Conservation (phyloP, 176 grass and related monocot genomes). For the Triticum aestivum region IWGSC_CS_RefSeq_v2.1 NC_057806.1:675479625-675480124, state of each 20-base stretch:
- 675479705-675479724: constrained; percentile 77
- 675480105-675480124: constrained; percentile 72
- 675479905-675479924: constrained; percentile 65
- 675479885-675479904: constrained; percentile 57
- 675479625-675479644: constrained; percentile 49
- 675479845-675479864: constrained; percentile 48
- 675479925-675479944: constrained; percentile 52
- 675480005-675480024: constrained; percentile 55
- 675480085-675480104: constrained; percentile 59
- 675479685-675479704: constrained; percentile 63
- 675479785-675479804: background rate
- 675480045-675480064: constrained; percentile 66
- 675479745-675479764: constrained; percentile 85
- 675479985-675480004: constrained; percentile 51
- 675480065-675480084: constrained; percentile 60
- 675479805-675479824: background rate
- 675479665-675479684: constrained; percentile 70
- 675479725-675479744: constrained; percentile 59
- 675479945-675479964: constrained; percentile 44
- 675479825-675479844: background rate
- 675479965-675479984: constrained; percentile 47
- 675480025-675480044: constrained; percentile 54
- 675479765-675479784: constrained; percentile 50
- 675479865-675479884: constrained; percentile 66
- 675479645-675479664: constrained; percentile 72